These are phyloP conservation scores for Plasmodium blacklocki DNA, from an alignment of 169 alveolate species.

Conservation along the genomic window DNA sequence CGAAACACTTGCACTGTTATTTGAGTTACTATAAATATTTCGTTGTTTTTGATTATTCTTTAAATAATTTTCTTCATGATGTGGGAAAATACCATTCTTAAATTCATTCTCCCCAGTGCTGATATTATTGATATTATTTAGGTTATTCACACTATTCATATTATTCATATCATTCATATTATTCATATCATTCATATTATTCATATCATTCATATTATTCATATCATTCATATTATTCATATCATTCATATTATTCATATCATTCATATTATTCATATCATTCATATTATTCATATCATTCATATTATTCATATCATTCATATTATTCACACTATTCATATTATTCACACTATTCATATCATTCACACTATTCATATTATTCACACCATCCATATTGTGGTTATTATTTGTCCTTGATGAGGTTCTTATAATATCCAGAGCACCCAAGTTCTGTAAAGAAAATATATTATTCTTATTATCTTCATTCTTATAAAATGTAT, in stretches of 20 bases:
- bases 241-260: neutral
- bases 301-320: constrained; percentile 31
- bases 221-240: neutral
- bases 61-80: neutral
- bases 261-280: constrained; percentile 15
- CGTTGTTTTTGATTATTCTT: neutral
- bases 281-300: constrained; percentile 17
- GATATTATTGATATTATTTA: constrained; percentile 6
- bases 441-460: constrained; percentile 29
- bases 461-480: constrained; percentile 57
- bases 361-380: constrained; percentile 21
- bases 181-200: constrained; percentile 21
- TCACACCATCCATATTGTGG: neutral
- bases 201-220: neutral
- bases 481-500: constrained; percentile 71
- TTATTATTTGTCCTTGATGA: neutral
- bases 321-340: too few relatives aligned
- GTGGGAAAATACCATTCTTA: neutral
- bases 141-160: constrained; percentile 16
- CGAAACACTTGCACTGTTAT: neutral
- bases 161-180: constrained; percentile 38
- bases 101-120: neutral
- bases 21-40: neutral
- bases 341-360: constrained; percentile 8
- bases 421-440: constrained; percentile 7